Percentiles rank a stretch among this genome's conserved stretches.
Evolutionary conservation across 371 early-diverging fungal genomes (phyloP).

Genomic region (Blakeslea trispora): DNA sequence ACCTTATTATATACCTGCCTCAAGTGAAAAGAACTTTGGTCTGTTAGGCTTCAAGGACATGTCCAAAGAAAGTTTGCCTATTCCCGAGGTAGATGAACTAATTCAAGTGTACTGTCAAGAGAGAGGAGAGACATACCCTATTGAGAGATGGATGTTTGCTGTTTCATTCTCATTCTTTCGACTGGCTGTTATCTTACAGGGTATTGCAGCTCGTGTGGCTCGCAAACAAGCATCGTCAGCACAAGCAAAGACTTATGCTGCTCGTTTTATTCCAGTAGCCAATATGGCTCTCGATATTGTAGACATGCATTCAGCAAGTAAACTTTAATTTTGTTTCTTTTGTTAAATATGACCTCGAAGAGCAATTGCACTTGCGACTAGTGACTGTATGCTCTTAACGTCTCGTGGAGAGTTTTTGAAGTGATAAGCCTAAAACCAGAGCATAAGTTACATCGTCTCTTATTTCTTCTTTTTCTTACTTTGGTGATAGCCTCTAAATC

Average conservation of each 20-base stretch:
- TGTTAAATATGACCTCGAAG: conserved; percentile 34
- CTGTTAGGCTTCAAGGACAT: conserved; percentile 41
- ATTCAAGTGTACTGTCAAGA: conserved; percentile 66
- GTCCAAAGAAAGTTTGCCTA: conserved; percentile 54
- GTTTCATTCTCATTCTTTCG: conserved; percentile 59
- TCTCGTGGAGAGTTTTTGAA: conserved; percentile 22
- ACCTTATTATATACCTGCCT: conserved; percentile 63
- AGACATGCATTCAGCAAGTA: conserved; percentile 29
- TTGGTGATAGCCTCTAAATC: conserved; percentile 41
- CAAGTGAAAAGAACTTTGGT: conserved; percentile 32
- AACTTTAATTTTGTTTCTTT: too few species aligned
- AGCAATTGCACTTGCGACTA: conserved; percentile 45
- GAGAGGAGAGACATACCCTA: conserved; percentile 62
- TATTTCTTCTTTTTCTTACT: conserved; percentile 16
- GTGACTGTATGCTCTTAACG: conserved; percentile 18
- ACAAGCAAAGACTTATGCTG: conserved; percentile 62
- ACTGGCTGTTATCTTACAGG: conserved; percentile 81
- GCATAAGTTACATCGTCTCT: neutral
- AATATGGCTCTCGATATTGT: conserved; percentile 36
- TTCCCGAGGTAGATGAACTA: conserved; percentile 66
- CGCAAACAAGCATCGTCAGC: conserved; percentile 85
- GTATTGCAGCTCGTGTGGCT: conserved; percentile 86
- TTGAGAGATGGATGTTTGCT: conserved; percentile 62
- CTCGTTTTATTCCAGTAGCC: conserved; percentile 36
- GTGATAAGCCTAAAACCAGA: conserved; percentile 34